Percentiles rank a stretch among this genome's conserved stretches.
Evolutionary conservation across 2,329 filamentous ascomycete species (phyloP).

Genomic region (Aciculosporium take): DNA sequence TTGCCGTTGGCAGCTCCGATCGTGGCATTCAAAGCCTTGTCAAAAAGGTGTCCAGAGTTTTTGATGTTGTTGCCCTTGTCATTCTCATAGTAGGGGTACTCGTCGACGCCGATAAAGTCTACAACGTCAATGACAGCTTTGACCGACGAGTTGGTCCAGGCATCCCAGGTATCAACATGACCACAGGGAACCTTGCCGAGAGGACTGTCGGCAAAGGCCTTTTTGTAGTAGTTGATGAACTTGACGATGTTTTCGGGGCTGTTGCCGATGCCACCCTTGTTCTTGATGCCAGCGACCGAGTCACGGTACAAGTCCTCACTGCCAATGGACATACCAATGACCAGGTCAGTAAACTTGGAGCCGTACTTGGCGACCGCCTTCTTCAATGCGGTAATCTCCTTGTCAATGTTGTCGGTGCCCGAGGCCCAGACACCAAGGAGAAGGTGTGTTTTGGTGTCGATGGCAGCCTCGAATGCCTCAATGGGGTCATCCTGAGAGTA

Average conservation of each 20-base stretch:
- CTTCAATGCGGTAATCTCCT: slow-evolving; percentile 46
- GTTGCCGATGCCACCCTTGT: slow-evolving; percentile 46
- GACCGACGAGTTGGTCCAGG: slow-evolving; percentile 46
- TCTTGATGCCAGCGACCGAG: slow-evolving; percentile 45
- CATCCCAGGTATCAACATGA: slow-evolving; percentile 57
- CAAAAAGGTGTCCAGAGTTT: slow-evolving; percentile 40
- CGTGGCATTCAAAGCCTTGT: slow-evolving; percentile 30
- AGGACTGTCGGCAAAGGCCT: slow-evolving; percentile 33
- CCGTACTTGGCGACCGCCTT: slow-evolving; percentile 41
- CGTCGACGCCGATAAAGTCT: slow-evolving; percentile 52
- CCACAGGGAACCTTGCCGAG: slow-evolving; percentile 39
- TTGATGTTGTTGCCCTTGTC: slow-evolving; percentile 40
- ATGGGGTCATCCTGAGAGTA: slow-evolving; percentile 60
- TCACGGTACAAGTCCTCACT: slow-evolving; percentile 54
- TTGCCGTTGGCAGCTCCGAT: slow-evolving; percentile 33
- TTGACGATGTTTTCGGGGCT: slow-evolving; percentile 43
- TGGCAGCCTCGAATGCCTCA: slow-evolving; percentile 62
- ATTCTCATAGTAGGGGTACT: slow-evolving; percentile 53
- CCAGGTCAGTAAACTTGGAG: slow-evolving; percentile 35
- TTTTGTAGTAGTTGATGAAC: slow-evolving; percentile 53
- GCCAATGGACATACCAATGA: slow-evolving; percentile 51
- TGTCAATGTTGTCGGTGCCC: slow-evolving; percentile 37
- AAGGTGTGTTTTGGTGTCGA: slow-evolving; percentile 43
- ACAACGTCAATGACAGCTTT: slow-evolving; percentile 44
- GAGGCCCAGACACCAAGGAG: slow-evolving; percentile 53